These are phyloP conservation scores for Ophiocordyceps camponoti-leonardi DNA, from an alignment of 2,329 filamentous ascomycete species.

Conservation along the genomic window DNA sequence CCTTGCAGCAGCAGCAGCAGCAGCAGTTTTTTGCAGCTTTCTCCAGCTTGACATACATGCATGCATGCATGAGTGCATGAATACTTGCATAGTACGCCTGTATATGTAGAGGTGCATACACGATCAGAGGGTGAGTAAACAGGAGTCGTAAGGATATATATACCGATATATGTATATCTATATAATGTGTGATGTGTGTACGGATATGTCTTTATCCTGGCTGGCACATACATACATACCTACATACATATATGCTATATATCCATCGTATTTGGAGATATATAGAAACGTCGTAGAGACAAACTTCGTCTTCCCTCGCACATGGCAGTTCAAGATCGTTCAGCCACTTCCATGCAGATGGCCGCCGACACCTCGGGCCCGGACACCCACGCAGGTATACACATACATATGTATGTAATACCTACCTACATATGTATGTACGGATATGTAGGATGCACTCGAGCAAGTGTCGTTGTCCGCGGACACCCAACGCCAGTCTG, in stretches of 20 bases:
- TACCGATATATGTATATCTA: too few relatives aligned
- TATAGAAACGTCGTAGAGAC: not conserved
- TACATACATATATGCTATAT: too few relatives aligned
- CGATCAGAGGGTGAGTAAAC: too few relatives aligned
- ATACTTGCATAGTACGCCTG: too few relatives aligned
- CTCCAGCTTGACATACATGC: not conserved
- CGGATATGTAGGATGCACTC: not conserved
- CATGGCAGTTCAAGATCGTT: not conserved
- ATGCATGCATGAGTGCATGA: not conserved
- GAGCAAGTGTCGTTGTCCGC: not conserved
- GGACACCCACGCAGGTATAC: not conserved
- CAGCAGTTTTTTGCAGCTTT: constrained; percentile 1
- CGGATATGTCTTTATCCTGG: not conserved
- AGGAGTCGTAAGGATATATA: not conserved
- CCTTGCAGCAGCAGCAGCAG: not conserved
- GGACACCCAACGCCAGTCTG: not conserved
- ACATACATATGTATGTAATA: too few relatives aligned
- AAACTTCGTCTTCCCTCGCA: not conserved
- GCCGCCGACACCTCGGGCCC: not conserved
- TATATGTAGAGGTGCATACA: too few relatives aligned
- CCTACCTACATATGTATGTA: too few relatives aligned
- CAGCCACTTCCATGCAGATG: not conserved
- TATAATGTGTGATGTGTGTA: not conserved
- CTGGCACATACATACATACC: not conserved
- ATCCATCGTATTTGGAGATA: too few relatives aligned